Evolutionary conservation across 371 early-diverging fungal genomes (phyloP).

Genomic region (Mortierella sp.): DNA sequence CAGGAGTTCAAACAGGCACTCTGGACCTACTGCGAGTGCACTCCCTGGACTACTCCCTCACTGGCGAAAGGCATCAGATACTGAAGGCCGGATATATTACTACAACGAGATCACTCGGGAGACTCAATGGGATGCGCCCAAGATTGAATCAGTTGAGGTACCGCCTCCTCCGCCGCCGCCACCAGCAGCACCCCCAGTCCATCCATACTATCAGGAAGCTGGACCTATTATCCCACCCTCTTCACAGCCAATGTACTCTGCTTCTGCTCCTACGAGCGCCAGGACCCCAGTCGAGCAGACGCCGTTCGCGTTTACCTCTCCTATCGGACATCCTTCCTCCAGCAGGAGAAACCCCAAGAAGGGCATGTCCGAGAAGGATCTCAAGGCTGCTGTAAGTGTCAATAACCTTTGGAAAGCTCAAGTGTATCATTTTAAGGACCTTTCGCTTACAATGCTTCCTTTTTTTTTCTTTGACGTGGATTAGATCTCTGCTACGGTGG

Average conservation of each 20-base stretch:
- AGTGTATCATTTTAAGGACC: no score
- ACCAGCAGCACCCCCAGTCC: background rate
- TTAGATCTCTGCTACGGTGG: conserved; percentile 72
- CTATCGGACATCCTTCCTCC: conserved; percentile 2
- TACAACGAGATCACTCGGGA: conserved; percentile 57
- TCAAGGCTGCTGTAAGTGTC: conserved; percentile 62
- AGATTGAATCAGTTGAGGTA: conserved; percentile 22
- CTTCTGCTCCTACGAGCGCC: conserved; percentile 30
- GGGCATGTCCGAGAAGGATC: conserved; percentile 62
- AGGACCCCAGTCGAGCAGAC: conserved; percentile 56
- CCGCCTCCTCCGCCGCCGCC: conserved; percentile 26
- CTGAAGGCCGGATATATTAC: conserved; percentile 58
- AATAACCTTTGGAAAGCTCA: background rate
- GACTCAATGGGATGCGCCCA: conserved; percentile 59
- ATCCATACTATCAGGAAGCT: background rate
- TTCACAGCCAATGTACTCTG: background rate
- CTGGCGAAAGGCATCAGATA: conserved; percentile 55
- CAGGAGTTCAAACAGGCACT: conserved; percentile 26
- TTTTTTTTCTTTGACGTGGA: no score
- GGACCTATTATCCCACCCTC: background rate
- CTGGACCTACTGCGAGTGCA: conserved; percentile 19
- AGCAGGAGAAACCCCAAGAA: conserved; percentile 30
- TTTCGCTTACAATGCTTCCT: background rate
- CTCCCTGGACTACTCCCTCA: conserved; percentile 49
- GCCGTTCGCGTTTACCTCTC: conserved; percentile 26